A percentile compares a stretch with the other conserved stretches of the same genome.
Conservation (phyloP, 2,329 filamentous ascomycete genomes). For the Fusarium domesticum region DNA sequence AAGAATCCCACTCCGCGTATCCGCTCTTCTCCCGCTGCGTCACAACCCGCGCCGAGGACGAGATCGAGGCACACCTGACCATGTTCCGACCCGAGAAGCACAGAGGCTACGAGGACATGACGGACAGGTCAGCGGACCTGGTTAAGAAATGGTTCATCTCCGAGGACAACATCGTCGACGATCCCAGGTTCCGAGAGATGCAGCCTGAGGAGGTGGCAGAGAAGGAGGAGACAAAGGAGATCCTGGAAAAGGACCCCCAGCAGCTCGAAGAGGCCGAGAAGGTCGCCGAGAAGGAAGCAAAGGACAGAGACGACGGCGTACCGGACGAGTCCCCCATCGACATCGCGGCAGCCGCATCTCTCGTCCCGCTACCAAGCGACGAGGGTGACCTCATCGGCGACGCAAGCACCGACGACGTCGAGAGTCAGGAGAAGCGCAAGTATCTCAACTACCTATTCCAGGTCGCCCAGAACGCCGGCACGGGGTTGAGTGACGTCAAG, state of each 20-base stretch:
- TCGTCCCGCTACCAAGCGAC: constrained; percentile 47
- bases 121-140: constrained; percentile 54
- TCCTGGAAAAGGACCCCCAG: constrained; percentile 20
- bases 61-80: constrained; percentile 68
- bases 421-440: constrained; percentile 37
- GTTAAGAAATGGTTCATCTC: constrained; percentile 56
- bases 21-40: constrained; percentile 51
- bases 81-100: constrained; percentile 64
- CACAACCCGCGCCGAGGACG: constrained; percentile 65
- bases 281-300: constrained; percentile 2
- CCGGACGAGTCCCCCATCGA: constrained; percentile 45
- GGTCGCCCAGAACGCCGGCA: constrained; percentile 48
- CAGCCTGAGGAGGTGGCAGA: constrained; percentile 36
- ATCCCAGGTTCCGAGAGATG: constrained; percentile 43
- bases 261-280: constrained; percentile 13
- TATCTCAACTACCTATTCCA: constrained; percentile 51
- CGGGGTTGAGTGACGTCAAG: constrained; percentile 36
- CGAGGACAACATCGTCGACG: constrained; percentile 45
- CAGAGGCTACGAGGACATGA: constrained; percentile 61
- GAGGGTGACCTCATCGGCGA: constrained; percentile 33
- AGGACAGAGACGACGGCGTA: constrained; percentile 18
- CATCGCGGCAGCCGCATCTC: constrained; percentile 50
- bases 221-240: constrained; percentile 27
- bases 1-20: constrained; percentile 43
- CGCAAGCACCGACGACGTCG: constrained; percentile 33